These are phyloP conservation scores for Malassezia brasiliensis DNA, from an alignment of 1,284 basidiomycete species.

Conservation along the genomic window DNA sequence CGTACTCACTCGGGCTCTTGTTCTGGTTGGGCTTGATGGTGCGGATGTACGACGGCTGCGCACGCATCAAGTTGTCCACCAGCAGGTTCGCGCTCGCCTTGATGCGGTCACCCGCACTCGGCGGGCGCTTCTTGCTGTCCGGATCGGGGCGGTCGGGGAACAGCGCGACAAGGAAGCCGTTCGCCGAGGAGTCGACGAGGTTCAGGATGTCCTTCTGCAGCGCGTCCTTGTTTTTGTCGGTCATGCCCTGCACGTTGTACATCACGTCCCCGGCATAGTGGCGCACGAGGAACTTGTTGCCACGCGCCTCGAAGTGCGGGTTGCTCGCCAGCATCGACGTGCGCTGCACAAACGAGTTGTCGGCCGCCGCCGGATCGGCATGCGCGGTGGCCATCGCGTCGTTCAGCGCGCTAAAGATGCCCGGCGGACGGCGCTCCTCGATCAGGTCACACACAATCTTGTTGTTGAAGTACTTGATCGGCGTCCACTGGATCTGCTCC, in stretches of 20 bases:
- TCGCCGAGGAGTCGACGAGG: constrained; percentile 59
- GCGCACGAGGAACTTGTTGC: constrained; percentile 58
- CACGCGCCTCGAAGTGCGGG: constrained; percentile 63
- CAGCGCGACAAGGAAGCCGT: constrained; percentile 63
- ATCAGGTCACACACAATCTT: constrained; percentile 91
- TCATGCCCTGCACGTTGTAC: constrained; percentile 96
- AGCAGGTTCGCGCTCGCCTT: constrained; percentile 81
- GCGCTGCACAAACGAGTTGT: constrained; percentile 92
- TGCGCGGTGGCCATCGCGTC: constrained; percentile 97
- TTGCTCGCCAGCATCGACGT: constrained; percentile 55
- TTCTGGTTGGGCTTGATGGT: constrained; percentile 99
- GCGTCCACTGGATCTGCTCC: constrained; percentile 98
- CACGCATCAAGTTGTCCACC: constrained; percentile 89
- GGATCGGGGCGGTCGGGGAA: constrained; percentile 95
- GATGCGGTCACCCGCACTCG: constrained; percentile 95
- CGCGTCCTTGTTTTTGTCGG: constrained; percentile 99
- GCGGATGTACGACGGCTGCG: constrained; percentile 94
- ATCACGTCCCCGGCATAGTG: constrained; percentile 81
- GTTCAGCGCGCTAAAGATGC: constrained; percentile 94
- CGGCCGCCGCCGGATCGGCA: constrained; percentile 89
- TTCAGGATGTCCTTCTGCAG: constrained; percentile 90
- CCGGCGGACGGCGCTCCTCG: constrained; percentile 88
- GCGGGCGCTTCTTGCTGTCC: constrained; percentile 92
- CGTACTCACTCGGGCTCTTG: constrained; percentile 82
- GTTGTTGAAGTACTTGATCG: constrained; percentile 60